phyloP scores from a whole-genome alignment of 1,284 basidiomycete genomes.

The Pseudozyma hubeiensis region DNA sequence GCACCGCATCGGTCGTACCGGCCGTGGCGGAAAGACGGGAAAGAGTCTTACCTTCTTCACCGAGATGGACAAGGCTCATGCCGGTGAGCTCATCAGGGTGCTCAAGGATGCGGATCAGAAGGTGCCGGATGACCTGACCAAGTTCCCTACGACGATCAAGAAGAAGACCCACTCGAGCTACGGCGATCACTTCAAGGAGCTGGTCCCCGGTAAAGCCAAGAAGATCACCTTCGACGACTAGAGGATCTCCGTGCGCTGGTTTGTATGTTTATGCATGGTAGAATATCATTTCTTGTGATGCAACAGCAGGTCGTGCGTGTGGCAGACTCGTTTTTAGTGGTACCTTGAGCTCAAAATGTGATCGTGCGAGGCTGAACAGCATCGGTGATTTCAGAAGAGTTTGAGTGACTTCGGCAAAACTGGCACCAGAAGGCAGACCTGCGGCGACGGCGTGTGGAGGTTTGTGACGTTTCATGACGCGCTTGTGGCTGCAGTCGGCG shows the following conservation, averaged over 20 bases:
- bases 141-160: slow-evolving; percentile 94
- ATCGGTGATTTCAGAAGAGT: neutral
- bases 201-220: slow-evolving; percentile 80
- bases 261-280: too few species aligned
- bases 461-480: slow-evolving; percentile 35
- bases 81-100: slow-evolving; percentile 92
- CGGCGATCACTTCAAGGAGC: slow-evolving; percentile 69
- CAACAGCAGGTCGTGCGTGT: too few species aligned
- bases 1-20: slow-evolving; percentile 95
- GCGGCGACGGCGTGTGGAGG: slow-evolving; percentile 18
- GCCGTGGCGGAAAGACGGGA: slow-evolving; percentile 89
- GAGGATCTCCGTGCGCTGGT: neutral
- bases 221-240: slow-evolving; percentile 66
- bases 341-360: too few species aligned
- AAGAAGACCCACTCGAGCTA: slow-evolving; percentile 86
- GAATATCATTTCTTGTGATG: too few species aligned
- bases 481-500: slow-evolving; percentile 2
- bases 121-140: slow-evolving; percentile 80
- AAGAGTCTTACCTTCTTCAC: slow-evolving; percentile 95
- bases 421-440: neutral
- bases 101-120: slow-evolving; percentile 84
- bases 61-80: slow-evolving; percentile 76
- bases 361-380: neutral
- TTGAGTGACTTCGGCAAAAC: neutral
- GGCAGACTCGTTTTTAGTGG: too few species aligned